Evolutionary conservation across 352 stramenopile species (phyloP), one percentile per base, ranked within the genome.

Genomic region (Bremia lactucae): DNA sequence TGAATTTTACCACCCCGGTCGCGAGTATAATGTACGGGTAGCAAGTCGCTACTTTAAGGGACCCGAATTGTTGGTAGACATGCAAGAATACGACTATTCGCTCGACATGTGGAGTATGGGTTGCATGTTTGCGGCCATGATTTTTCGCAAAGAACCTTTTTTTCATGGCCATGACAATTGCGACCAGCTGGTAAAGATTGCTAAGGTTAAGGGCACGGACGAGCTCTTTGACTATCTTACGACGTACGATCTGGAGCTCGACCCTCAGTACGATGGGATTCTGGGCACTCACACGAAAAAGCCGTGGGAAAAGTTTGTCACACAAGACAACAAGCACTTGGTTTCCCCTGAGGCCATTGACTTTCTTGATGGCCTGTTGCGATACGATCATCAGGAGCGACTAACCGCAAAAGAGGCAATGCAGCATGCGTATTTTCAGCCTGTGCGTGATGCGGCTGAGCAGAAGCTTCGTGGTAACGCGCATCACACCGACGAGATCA

Each of bases 51-150:
- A 99, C 74, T 99, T 98, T 69, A 99, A 99, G 78, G 95, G 95
- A 35, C 94, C 96, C 3, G 96, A 99, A 66, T 67, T 99, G 7
- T 71, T 99, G 15, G 96, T 99, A 23, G 95, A 98, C 65, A 89
- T 99, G 64, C 96, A 99, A 56, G 95, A 99, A 59, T 99, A 99
- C 62, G 96, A 99, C 74, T 99, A 99, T 70, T 96, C 93, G 31
- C 78, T 99, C 31, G 96, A 99, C 63, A 98, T 99, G 95, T 99
- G 96, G 95, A 95, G 76, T 42, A 67, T 99, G 9, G 96, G 96
- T 14, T 99, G 95, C 52, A 98, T 99, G 90, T 97, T 99, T 61
- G 95, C 93, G n/a, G 90, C 91, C n/a, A 98, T 99, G 96, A 98
- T 99, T 59, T 99, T 99, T 72, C 81, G 95, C 52, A 98, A 98